phyloP scores from a whole-genome alignment of 2,329 filamentous ascomycete species.

The Monilinia aucupariae region DNA sequence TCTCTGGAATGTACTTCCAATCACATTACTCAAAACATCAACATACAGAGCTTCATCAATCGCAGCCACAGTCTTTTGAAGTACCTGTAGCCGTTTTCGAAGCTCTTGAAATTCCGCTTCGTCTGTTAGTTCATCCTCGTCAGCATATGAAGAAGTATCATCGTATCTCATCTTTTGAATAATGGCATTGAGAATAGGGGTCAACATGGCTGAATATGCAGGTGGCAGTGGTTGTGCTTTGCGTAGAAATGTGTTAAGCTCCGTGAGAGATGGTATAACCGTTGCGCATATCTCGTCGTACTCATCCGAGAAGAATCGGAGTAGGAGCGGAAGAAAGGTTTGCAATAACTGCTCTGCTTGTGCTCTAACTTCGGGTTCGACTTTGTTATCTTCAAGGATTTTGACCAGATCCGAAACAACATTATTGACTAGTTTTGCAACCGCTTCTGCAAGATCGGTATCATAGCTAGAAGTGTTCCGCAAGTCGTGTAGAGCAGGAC shows the following conservation, averaged over 20 bases:
- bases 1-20: constrained; percentile 81
- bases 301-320: constrained; percentile 95
- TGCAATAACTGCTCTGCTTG: constrained; percentile 79
- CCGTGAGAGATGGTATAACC: constrained; percentile 87
- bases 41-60: constrained; percentile 87
- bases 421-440: constrained; percentile 92
- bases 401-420: constrained; percentile 81
- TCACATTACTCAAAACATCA: constrained; percentile 78
- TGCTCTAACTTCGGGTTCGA: constrained; percentile 58
- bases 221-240: constrained; percentile 69
- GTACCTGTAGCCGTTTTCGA: constrained; percentile 77
- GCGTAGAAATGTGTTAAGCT: constrained; percentile 84
- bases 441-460: constrained; percentile 88
- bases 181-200: constrained; percentile 84
- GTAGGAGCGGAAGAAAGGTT: constrained; percentile 76
- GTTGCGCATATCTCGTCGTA: constrained; percentile 97
- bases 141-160: constrained; percentile 87
- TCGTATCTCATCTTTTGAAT: constrained; percentile 97
- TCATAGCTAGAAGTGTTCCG: constrained; percentile 84
- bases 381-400: constrained; percentile 65
- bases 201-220: constrained; percentile 75
- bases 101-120: constrained; percentile 97
- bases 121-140: constrained; percentile 90
- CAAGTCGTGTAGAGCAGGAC: constrained; percentile 71
- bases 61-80: constrained; percentile 88